Evolutionary conservation across 331 rosid species (phyloP), one percentile per base, ranked within the genome.

Genomic region (Acacia pycnantha): DNA sequence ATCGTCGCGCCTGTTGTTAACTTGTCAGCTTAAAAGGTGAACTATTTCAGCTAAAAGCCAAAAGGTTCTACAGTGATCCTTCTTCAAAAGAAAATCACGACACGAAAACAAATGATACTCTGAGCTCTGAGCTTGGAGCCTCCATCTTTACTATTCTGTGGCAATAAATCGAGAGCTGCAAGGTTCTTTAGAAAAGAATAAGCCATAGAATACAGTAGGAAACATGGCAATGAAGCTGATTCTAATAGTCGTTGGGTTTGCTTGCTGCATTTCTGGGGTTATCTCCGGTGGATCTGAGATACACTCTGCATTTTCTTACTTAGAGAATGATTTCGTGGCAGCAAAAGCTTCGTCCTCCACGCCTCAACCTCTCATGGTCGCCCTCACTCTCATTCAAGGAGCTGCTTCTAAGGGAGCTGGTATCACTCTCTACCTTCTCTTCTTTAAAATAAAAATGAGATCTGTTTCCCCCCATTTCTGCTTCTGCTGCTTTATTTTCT

Each of bases 401-500:
- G 98, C 98, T 84, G 89, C 84, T 86, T 86, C 93, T 46, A 88
- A 85, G 50, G 97, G 93, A 85, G 97, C 98, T 44, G 97, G 96
- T 94, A 31, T 41, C 47, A 70, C 64, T 77, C 50, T 72, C 64
- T 67, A 65, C 58, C 33, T 18, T 76, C 4, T 43, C 18, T 77
- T 44, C 71, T 40, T 44, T 19, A 54, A 54, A 9, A 54, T 21
- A 21, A 22, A 58, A n/a, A 22, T 11, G 11, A 58, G 10, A 58
- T 44, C 1, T 6, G 9, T 1, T 0, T 48, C 37, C 35, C 3
- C 44, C 44, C 10, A 16, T 26, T 8, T 18, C 11, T 35, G 22
- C 43, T 19, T 37, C 73, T 68, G 12, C 73, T 3, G 48, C 48
- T 70, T 70, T 21, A n/a, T 41, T 70, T 22, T 40, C 2, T 22